These are phyloP conservation scores for Phragmites australis DNA, from an alignment of 176 grass and related monocot genomes.

Conservation along the genomic window DNA sequence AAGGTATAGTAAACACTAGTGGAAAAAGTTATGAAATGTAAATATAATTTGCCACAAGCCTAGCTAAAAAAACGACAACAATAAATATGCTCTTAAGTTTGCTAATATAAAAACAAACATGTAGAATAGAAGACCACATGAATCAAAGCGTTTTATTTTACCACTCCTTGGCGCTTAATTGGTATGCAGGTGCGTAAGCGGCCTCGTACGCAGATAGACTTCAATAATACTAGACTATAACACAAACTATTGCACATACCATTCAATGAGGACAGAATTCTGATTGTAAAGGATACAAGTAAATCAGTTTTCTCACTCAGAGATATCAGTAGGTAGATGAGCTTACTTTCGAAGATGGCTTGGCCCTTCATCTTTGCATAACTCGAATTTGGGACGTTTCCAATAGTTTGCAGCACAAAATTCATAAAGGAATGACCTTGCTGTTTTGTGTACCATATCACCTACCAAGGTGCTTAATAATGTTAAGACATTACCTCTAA, in stretches of 20 bases:
- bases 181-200: not conserved
- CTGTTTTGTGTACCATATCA: conserved; percentile 58
- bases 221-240: not conserved
- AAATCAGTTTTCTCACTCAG: conserved; percentile 1
- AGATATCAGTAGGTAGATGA: conserved; percentile 28
- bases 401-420: conserved; percentile 75
- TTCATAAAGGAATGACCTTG: conserved; percentile 71
- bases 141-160: not conserved
- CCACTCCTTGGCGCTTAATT: not conserved
- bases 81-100: not conserved
- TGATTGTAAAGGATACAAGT: not conserved
- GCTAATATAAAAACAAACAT: not conserved
- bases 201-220: not conserved
- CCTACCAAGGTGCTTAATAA: conserved; percentile 37
- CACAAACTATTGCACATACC: not conserved
- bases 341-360: conserved; percentile 71
- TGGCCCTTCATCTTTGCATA: conserved; percentile 76
- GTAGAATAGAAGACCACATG: not conserved
- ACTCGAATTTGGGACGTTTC: conserved; percentile 62
- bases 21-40: not conserved
- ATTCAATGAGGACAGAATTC: conserved; percentile 1
- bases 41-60: not conserved
- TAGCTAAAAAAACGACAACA: not conserved
- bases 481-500: conserved; percentile 20
- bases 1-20: not conserved